These are phyloP conservation scores for Pseudonitzschia delicatissima DNA, from an alignment of 108 stramenopile species.

Conservation along the genomic window DNA sequence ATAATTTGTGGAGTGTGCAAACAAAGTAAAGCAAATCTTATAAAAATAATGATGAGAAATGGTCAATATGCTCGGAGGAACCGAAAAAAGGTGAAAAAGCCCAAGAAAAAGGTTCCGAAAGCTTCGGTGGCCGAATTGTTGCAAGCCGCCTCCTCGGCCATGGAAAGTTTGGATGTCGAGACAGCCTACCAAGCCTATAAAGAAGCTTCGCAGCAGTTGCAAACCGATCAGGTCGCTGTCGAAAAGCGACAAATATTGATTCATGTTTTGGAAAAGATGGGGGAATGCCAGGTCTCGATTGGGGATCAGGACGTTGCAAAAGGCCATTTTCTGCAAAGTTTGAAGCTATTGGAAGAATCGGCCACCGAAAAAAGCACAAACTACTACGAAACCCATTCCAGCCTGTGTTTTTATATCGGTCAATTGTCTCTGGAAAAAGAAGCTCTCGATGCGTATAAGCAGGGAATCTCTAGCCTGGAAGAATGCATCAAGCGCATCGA, in stretches of 20 bases:
- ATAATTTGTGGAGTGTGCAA: background rate
- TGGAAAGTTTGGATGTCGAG: constrained; percentile 22
- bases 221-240: background rate
- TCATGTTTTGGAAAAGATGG: constrained; percentile 68
- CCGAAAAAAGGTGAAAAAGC: background rate
- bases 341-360: constrained; percentile 42
- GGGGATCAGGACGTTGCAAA: constrained; percentile 68
- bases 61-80: constrained; percentile 2
- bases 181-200: constrained; percentile 20
- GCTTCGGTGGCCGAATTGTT: constrained; percentile 20
- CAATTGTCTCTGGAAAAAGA: constrained; percentile 69
- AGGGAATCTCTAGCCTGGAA: constrained; percentile 56
- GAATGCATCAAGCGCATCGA: constrained; percentile 17
- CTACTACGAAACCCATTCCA: constrained; percentile 48
- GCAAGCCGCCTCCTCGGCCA: constrained; percentile 23
- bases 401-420: constrained; percentile 71
- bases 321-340: constrained; percentile 57
- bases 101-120: constrained; percentile 6
- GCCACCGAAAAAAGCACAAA: constrained; percentile 8
- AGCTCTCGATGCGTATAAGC: constrained; percentile 59
- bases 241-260: constrained; percentile 24
- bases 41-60: constrained; percentile 4
- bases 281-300: constrained; percentile 61
- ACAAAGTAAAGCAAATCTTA: background rate
- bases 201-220: constrained; percentile 1